These are phyloP conservation scores for Hibiscus trionum DNA, from an alignment of 345 rosid species.

Conservation along the genomic window DNA sequence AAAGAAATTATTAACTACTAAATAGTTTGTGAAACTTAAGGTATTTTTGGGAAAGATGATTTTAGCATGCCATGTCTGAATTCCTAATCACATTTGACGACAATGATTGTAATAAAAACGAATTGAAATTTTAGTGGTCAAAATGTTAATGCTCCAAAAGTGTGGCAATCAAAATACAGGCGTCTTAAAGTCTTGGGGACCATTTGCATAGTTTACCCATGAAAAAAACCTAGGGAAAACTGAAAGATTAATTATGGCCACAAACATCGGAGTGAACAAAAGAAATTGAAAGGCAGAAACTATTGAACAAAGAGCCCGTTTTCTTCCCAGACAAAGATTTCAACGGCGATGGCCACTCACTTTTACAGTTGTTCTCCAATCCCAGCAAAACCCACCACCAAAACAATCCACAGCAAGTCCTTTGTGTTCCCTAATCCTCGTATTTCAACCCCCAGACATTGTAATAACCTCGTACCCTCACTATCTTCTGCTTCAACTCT, in stretches of 20 bases:
- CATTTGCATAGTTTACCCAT: no score
- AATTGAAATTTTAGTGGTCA: no score
- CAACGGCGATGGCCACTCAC: slow-evolving; percentile 46
- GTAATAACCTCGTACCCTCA: background rate
- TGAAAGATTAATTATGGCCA: background rate
- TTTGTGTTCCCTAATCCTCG: slow-evolving; percentile 15
- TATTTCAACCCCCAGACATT: background rate
- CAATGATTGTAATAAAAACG: no score
- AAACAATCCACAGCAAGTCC: slow-evolving; percentile 14
- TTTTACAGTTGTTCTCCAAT: slow-evolving; percentile 18
- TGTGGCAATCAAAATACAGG: no score
- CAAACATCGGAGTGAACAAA: background rate
- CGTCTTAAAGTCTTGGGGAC: no score
- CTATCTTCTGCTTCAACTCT: slow-evolving; percentile 8
- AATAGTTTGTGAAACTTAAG: no score
- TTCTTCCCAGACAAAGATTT: background rate
- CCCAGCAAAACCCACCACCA: slow-evolving; percentile 10
- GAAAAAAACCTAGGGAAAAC: background rate
- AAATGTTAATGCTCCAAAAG: no score
- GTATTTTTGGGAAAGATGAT: no score
- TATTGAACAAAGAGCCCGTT: background rate
- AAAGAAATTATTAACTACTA: no score
- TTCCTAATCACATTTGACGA: no score
- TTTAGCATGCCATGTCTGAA: no score
- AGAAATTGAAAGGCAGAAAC: no score